Percentiles rank a stretch among this genome's conserved stretches.
phyloP scores from a whole-genome alignment of 75 land plant species.

The Sequoia sempervirens region DNA sequence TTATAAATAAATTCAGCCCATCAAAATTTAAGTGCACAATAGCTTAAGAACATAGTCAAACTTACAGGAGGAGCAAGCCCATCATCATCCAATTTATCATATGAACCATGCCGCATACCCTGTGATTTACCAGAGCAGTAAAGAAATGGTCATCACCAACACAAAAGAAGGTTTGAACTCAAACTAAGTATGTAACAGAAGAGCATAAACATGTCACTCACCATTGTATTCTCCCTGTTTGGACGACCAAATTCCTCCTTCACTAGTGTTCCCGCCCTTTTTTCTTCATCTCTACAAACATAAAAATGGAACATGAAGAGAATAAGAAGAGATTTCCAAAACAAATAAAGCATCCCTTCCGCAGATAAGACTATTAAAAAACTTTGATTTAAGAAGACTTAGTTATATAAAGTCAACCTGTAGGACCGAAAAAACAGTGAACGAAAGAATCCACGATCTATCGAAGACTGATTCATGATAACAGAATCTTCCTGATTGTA shows the following conservation, averaged over 20 bases:
- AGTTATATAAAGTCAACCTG: constrained; percentile 31
- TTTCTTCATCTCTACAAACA: constrained; percentile 84
- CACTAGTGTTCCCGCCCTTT: constrained; percentile 94
- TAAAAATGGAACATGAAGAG: background rate
- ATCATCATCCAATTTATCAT: constrained; percentile 99
- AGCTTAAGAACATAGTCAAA: background rate
- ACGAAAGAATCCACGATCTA: constrained; percentile 96
- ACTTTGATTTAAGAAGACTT: background rate
- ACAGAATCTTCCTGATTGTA: constrained; percentile 99
- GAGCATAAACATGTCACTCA: constrained; percentile 20
- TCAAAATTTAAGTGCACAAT: background rate
- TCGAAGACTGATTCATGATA: constrained; percentile 97
- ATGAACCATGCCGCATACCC: constrained; percentile 99
- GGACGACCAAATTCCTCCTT: constrained; percentile 99
- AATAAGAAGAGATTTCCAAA: background rate
- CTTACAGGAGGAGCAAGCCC: constrained; percentile 98
- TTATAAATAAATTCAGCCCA: background rate
- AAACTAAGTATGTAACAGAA: background rate
- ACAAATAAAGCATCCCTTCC: background rate
- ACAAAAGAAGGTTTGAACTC: background rate
- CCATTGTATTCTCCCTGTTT: constrained; percentile 80
- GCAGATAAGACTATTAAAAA: background rate
- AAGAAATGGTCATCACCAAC: background rate
- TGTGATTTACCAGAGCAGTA: constrained; percentile 23
- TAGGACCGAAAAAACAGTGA: constrained; percentile 97